Evolutionary conservation across 345 rosid genomes (phyloP).

Genomic region (Bretschneidera sinensis): DNA sequence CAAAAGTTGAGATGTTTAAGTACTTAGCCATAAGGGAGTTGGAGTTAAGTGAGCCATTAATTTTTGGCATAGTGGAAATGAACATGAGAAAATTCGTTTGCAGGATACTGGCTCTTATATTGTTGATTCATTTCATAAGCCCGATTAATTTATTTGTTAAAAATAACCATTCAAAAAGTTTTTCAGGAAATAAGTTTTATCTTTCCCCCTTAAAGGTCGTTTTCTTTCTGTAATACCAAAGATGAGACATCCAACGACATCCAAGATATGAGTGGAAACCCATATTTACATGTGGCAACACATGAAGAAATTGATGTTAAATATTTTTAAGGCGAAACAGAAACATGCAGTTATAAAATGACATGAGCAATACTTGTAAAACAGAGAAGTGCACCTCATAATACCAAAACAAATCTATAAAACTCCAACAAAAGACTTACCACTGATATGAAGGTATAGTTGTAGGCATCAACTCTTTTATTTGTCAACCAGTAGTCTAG

Average conservation of each 20-base stretch:
- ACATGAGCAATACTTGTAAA: neutral
- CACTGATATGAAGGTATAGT: conserved; percentile 49
- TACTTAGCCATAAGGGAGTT: too few relatives aligned
- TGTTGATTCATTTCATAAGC: too few relatives aligned
- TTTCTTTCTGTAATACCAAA: neutral
- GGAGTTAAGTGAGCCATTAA: too few relatives aligned
- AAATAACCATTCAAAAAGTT: too few relatives aligned
- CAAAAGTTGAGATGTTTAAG: too few relatives aligned
- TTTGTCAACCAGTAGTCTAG: conserved; percentile 82
- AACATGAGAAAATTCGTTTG: too few relatives aligned
- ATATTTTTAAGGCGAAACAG: neutral
- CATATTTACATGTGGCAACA: too few relatives aligned
- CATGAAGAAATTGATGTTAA: neutral
- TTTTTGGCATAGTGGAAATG: too few relatives aligned
- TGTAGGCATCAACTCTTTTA: conserved; percentile 68
- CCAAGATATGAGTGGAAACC: neutral
- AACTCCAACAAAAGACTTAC: conserved; percentile 37
- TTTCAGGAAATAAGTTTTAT: too few relatives aligned
- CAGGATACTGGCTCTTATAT: too few relatives aligned
- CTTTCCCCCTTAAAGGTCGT: too few relatives aligned
- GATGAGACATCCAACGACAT: neutral
- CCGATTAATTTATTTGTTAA: too few relatives aligned
- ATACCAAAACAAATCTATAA: conserved; percentile 6
- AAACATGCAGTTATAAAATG: neutral
- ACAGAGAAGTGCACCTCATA: neutral